Evolutionary conservation across 371 early-diverging fungal genomes (phyloP).

Genomic region (Syncephalastrum monosporum): DNA sequence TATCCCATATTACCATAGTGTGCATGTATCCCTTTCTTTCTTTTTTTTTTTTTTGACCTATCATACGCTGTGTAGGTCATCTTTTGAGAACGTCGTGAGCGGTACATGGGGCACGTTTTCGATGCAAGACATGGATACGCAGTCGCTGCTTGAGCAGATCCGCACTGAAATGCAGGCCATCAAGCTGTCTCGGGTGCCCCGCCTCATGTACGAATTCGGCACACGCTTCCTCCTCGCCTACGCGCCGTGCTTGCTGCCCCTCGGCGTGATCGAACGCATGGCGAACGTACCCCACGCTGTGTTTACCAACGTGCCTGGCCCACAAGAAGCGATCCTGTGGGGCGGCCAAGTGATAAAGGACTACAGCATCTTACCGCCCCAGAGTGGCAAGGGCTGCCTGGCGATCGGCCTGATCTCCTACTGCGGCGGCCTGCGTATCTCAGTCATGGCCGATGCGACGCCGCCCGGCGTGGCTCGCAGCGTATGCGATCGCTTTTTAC

Average conservation of each 20-base stretch:
- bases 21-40: too few species aligned
- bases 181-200: conserved; percentile 24
- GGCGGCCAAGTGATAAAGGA: conserved; percentile 29
- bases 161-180: conserved; percentile 28
- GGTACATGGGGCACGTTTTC: conserved; percentile 39
- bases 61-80: conserved; percentile 18
- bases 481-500: conserved; percentile 23
- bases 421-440: conserved; percentile 27
- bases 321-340: conserved; percentile 27
- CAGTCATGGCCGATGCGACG: conserved; percentile 27
- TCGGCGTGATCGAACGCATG: conserved; percentile 1
- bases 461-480: conserved; percentile 21
- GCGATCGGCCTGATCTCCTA: conserved; percentile 39
- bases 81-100: conserved; percentile 26
- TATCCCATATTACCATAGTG: too few species aligned
- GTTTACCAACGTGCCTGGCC: conserved; percentile 39
- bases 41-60: neutral
- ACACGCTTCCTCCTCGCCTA: conserved; percentile 12
- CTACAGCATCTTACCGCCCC: conserved; percentile 31
- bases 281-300: conserved; percentile 32
- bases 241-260: conserved; percentile 14
- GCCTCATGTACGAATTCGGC: conserved; percentile 17
- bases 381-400: conserved; percentile 31
- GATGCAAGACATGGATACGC: conserved; percentile 30
- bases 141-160: conserved; percentile 21